phyloP scores from a whole-genome alignment of 352 stramenopile species.

The Aphanomyces cochlioides region DNA sequence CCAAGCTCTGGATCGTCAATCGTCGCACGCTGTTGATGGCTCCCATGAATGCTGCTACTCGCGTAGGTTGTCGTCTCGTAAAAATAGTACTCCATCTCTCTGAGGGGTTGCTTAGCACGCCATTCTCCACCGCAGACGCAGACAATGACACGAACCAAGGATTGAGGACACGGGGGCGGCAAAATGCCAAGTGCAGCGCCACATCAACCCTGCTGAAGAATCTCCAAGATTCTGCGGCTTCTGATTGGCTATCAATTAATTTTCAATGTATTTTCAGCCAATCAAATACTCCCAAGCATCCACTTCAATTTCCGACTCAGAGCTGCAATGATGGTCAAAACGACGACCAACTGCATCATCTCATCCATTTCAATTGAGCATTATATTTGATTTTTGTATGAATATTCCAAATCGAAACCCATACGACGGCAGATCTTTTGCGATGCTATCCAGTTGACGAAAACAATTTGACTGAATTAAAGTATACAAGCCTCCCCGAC shows the following conservation, averaged over 20 bases:
- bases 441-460: too few species aligned
- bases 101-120: slow-evolving; percentile 13
- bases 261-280: neutral
- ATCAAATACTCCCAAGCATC: neutral
- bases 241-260: neutral
- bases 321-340: neutral
- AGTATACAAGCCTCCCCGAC: too few species aligned
- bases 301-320: slow-evolving; percentile 1
- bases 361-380: neutral
- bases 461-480: too few species aligned
- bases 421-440: too few species aligned
- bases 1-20: slow-evolving; percentile 75
- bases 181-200: slow-evolving; percentile 19
- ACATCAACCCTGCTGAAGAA: neutral
- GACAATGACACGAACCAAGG: slow-evolving; percentile 1
- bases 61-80: too few species aligned
- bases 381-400: slow-evolving; percentile 10
- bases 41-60: slow-evolving; percentile 44
- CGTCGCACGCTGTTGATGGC: slow-evolving; percentile 74
- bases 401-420: neutral
- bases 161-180: neutral
- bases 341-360: neutral
- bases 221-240: neutral
- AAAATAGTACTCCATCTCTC: too few species aligned
- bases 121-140: slow-evolving; percentile 3